Evolutionary conservation across 164 flowering plant genomes (phyloP).

Genomic region (Amborella trichopoda): DNA sequence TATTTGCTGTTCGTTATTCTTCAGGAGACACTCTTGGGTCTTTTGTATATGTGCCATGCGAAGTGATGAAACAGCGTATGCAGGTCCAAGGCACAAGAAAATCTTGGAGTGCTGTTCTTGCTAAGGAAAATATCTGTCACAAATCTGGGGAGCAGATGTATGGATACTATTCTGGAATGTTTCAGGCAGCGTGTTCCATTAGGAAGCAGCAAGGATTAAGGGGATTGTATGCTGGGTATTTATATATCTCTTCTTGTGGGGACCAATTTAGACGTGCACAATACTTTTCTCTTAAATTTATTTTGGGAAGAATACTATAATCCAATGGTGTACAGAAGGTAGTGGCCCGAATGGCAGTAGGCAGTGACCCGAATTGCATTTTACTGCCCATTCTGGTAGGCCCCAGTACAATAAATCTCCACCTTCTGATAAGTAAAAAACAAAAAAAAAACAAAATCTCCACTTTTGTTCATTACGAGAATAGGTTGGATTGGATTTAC

Average conservation of each 20-base stretch:
- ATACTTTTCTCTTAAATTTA: no score
- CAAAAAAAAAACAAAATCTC: no score
- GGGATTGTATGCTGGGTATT: constrained; percentile 89
- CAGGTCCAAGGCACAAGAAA: constrained; percentile 79
- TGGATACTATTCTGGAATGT: constrained; percentile 70
- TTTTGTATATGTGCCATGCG: constrained; percentile 87
- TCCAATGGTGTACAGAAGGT: no score
- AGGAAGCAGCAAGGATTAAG: constrained; percentile 71
- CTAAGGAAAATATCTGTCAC: constrained; percentile 19
- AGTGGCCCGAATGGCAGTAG: no score
- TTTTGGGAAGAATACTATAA: no score
- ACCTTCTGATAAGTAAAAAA: no score
- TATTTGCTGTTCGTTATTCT: constrained; percentile 13
- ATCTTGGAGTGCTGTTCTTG: constrained; percentile 43
- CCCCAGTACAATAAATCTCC: no score
- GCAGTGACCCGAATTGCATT: no score
- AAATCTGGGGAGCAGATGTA: constrained; percentile 47
- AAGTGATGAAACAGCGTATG: constrained; percentile 97
- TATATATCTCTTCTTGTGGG: not conserved
- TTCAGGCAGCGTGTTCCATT: constrained; percentile 80
- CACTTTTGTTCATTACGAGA: no score
- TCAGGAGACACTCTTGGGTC: constrained; percentile 96
- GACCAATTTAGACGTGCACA: not conserved
- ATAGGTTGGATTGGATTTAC: no score
- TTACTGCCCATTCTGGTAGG: no score